Conservation (phyloP, 129 eudicot genomes). For the Flaveria robusta region DNA sequence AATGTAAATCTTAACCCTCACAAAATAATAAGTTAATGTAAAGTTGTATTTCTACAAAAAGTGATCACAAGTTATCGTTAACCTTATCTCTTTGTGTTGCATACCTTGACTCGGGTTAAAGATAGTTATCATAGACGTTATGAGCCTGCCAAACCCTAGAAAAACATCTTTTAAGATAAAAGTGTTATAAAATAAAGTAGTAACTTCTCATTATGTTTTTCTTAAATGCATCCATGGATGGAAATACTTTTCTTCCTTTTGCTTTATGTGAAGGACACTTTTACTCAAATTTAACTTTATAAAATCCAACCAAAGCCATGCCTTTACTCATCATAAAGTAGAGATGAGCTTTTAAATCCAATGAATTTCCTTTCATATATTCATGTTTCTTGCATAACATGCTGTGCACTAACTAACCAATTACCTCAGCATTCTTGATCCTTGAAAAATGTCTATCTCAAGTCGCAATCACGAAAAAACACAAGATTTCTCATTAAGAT, state of each 20-base stretch:
- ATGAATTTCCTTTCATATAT: conserved; percentile 34
- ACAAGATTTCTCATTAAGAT: background rate
- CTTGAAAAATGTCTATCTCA: conserved; percentile 2
- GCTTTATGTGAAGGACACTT: conserved; percentile 50
- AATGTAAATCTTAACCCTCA: too few relatives aligned
- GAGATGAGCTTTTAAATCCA: conserved; percentile 40
- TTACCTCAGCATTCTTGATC: conserved; percentile 19
- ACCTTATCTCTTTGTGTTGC: background rate
- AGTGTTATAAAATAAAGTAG: conserved; percentile 31
- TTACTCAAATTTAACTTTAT: conserved; percentile 41
- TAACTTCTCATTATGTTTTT: conserved; percentile 29
- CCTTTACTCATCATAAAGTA: conserved; percentile 44
- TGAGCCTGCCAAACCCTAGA: conserved; percentile 5
- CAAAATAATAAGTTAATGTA: too few relatives aligned
- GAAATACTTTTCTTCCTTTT: conserved; percentile 42
- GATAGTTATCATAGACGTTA: background rate
- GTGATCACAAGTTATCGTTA: background rate
- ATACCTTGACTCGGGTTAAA: background rate
- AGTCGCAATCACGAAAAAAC: background rate
- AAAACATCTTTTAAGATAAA: conserved; percentile 10
- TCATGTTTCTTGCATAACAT: conserved; percentile 42
- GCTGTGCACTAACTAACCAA: conserved; percentile 19
- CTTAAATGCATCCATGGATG: conserved; percentile 36
- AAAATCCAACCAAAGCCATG: conserved; percentile 39
- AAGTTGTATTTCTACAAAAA: too few relatives aligned